Percentiles rank a stretch among this genome's conserved stretches.
Conservation (phyloP, 257 asterid genomes). For the Eustoma russellianum region DNA sequence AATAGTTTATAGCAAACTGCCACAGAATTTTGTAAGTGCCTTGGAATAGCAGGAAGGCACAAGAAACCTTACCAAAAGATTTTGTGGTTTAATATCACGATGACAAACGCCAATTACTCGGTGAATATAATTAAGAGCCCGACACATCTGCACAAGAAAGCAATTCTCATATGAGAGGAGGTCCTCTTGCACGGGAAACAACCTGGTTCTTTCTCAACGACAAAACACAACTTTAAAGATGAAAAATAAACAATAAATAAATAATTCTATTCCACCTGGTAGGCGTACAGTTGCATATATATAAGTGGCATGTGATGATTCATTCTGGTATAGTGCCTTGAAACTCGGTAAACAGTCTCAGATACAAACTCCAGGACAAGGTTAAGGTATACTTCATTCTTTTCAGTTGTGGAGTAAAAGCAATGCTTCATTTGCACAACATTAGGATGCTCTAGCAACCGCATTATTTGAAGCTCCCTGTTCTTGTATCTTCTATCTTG, state of each 20-base stretch:
- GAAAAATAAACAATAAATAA: not conserved
- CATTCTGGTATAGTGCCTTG: conserved; percentile 66
- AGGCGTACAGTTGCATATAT: conserved; percentile 66
- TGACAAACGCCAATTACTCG: conserved; percentile 72
- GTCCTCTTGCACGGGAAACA: not conserved
- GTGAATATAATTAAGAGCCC: conserved; percentile 74
- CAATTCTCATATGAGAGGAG: conserved; percentile 1
- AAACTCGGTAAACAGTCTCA: conserved; percentile 74
- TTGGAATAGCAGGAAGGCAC: not conserved
- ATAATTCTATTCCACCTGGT: conserved; percentile 44
- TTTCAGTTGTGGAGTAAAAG: conserved; percentile 75
- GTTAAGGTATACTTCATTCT: conserved; percentile 77
- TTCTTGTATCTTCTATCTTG: conserved; percentile 94
- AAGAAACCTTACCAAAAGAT: conserved; percentile 56
- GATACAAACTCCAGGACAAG: conserved; percentile 77
- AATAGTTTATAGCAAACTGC: not conserved
- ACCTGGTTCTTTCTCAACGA: not conserved
- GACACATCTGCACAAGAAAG: conserved; percentile 53
- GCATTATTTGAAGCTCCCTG: conserved; percentile 75
- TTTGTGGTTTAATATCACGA: conserved; percentile 95
- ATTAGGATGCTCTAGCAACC: conserved; percentile 64
- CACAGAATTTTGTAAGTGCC: not conserved
- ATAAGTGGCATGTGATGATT: conserved; percentile 68
- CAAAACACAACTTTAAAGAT: not conserved
- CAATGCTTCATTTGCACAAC: conserved; percentile 68